Evolutionary conservation across 108 stramenopile genomes (phyloP), one percentile per base, ranked within the genome.

Genomic region (Parmales sp.): DNA sequence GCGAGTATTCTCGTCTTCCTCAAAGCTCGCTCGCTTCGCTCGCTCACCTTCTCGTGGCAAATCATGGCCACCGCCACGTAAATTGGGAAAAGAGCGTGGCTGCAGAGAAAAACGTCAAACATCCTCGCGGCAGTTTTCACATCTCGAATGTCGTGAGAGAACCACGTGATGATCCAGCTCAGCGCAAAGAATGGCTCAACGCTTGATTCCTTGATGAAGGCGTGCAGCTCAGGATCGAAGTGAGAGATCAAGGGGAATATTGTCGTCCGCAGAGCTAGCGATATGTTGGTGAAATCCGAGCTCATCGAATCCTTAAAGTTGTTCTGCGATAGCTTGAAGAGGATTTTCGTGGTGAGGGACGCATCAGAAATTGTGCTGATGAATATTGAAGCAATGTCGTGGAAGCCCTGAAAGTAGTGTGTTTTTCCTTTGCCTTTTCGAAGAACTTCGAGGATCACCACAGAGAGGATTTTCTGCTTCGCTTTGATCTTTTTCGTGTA

Each of bases 131-230:
- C 90, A 3, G 89, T 43, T 5, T 63, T 65, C 5, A 89, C 87
- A 54, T 94, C 93, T 36, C 88, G 73, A 6, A 95, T 77, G 70
- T 95, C 93, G 78, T 95, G 93, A 39, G 85, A 51, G 69, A 92
- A 93, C 93, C 93, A 95, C 0, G 93, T 95, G 13, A 95, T 70
- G 23, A 95, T 76, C 93, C 93, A 95, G 39, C 78, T 72, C 18
- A 93, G 51, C 39, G 80, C 80, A 77, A 92, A 95, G 76, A 86
- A 95, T 18, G 93, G 93, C 64, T 92, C 93, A 86, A 93, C 89
- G 38, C 80, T 86, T 20, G 75, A 78, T 71, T 87, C 84, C 28
- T 37, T 48, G 68, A 92, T 77, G 64, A 88, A 85, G 48, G 81
- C 74, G 69, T 92, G 90, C 3, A 92, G 73, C 60, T 82, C 67